Evolutionary conservation across 2,329 filamentous ascomycete genomes (phyloP).

Genomic region (Penicillium sp.): DNA sequence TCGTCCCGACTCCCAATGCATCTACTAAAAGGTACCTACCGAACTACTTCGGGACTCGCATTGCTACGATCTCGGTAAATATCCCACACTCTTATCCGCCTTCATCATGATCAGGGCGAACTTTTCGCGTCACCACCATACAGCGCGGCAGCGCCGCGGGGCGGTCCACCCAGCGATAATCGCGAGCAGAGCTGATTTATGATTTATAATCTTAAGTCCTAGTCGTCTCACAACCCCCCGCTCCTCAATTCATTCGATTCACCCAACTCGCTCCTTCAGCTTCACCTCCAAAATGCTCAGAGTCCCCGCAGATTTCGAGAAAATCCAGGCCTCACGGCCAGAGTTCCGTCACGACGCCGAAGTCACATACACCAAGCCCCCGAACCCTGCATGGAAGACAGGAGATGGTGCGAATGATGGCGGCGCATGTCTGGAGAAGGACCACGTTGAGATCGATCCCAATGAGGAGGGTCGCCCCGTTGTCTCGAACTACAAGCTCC

Average conservation of each 20-base stretch:
- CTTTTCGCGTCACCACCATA: neutral
- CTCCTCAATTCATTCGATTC: neutral
- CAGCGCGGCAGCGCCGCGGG: slow-evolving; percentile 1
- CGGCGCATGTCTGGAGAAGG: slow-evolving; percentile 49
- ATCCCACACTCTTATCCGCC: neutral
- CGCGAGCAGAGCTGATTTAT: slow-evolving; percentile 7
- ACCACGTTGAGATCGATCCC: slow-evolving; percentile 76
- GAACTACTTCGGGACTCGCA: neutral
- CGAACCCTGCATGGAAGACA: slow-evolving; percentile 42
- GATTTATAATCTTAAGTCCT: slow-evolving; percentile 4
- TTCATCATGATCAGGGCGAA: neutral
- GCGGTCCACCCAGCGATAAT: neutral
- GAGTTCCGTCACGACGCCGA: slow-evolving; percentile 37
- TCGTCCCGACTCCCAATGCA: slow-evolving; percentile 12
- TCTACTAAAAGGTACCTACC: neutral
- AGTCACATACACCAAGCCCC: slow-evolving; percentile 41
- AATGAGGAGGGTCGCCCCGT: slow-evolving; percentile 65
- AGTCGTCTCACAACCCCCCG: neutral
- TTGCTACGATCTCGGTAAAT: slow-evolving; percentile 9
- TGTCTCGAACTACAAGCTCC: slow-evolving; percentile 81
- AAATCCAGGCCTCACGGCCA: slow-evolving; percentile 43
- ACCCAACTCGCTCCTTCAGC: slow-evolving; percentile 15
- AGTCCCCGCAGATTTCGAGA: slow-evolving; percentile 32
- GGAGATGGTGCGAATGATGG: slow-evolving; percentile 45
- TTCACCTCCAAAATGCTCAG: slow-evolving; percentile 27